phyloP scores from a whole-genome alignment of 2,329 filamentous ascomycete genomes.

The Trichoderma arundinaceum region DNA sequence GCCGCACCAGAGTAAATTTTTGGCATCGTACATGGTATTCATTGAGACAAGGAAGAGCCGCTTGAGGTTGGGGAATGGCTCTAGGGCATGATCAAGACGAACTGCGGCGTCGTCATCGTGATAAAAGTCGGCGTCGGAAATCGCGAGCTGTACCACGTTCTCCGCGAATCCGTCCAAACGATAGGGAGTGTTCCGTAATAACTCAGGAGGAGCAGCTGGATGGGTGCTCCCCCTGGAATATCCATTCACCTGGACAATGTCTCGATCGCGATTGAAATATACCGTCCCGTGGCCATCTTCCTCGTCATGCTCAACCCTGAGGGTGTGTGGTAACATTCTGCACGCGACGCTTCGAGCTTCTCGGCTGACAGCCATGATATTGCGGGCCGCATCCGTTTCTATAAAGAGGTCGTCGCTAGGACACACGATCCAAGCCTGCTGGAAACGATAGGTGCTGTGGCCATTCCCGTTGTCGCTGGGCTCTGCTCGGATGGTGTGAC shows the following conservation, averaged over 20 bases:
- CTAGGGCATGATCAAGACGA: constrained; percentile 21
- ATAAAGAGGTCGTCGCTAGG: constrained; percentile 36
- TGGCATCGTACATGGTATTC: neutral
- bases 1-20: constrained; percentile 42
- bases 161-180: constrained; percentile 40
- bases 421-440: neutral
- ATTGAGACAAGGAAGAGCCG: constrained; percentile 37
- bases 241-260: constrained; percentile 41
- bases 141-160: constrained; percentile 41
- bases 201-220: neutral
- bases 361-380: constrained; percentile 43
- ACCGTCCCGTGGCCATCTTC: constrained; percentile 38
- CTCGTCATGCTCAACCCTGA: constrained; percentile 39
- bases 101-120: constrained; percentile 1
- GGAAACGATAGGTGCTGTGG: neutral
- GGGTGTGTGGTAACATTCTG: constrained; percentile 42
- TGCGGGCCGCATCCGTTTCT: constrained; percentile 41
- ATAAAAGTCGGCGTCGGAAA: constrained; percentile 32
- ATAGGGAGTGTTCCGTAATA: constrained; percentile 9
- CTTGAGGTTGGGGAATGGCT: constrained; percentile 39
- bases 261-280: constrained; percentile 41
- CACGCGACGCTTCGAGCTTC: constrained; percentile 47
- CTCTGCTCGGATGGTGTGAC: neutral
- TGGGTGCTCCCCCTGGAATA: neutral
- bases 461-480: neutral